Percentiles rank a stretch among this genome's conserved stretches.
Evolutionary conservation across 2,329 filamentous ascomycete genomes (phyloP).

Genomic region (Xylaria multiplex): DNA sequence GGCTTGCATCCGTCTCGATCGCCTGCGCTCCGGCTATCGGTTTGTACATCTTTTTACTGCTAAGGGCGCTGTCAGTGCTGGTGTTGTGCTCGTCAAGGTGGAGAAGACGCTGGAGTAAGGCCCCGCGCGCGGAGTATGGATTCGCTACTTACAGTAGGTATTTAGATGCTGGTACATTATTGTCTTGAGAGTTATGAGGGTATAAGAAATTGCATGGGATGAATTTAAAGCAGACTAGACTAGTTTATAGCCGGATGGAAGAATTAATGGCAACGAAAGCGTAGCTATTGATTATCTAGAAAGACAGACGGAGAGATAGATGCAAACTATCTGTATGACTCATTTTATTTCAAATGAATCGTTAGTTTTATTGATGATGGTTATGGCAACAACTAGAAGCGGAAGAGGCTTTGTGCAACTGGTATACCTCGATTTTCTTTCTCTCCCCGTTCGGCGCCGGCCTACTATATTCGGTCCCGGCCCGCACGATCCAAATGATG

Average conservation of each 20-base stretch:
- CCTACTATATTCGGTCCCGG: background rate
- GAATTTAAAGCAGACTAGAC: background rate
- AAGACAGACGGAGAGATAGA: no score
- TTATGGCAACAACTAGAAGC: no score
- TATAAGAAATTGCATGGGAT: background rate
- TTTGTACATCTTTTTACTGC: conserved; percentile 80
- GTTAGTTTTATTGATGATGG: no score
- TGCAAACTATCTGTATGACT: no score
- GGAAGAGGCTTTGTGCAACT: no score
- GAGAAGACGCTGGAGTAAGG: conserved; percentile 59
- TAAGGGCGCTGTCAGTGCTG: conserved; percentile 72
- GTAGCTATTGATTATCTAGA: background rate
- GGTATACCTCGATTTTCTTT: no score
- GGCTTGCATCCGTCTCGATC: conserved; percentile 87
- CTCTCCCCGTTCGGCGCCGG: background rate
- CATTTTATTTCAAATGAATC: no score
- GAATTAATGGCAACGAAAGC: background rate
- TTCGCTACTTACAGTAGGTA: background rate
- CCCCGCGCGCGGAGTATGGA: no score
- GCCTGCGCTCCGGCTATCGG: conserved; percentile 78
- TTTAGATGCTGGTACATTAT: background rate
- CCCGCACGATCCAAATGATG: background rate
- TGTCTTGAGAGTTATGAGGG: background rate
- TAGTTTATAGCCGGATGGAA: background rate
- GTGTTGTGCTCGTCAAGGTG: conserved; percentile 78